Evolutionary conservation across 139 green algal genomes (phyloP), one percentile per base, ranked within the genome.

Genomic region (Volvox reticuliferus): DNA sequence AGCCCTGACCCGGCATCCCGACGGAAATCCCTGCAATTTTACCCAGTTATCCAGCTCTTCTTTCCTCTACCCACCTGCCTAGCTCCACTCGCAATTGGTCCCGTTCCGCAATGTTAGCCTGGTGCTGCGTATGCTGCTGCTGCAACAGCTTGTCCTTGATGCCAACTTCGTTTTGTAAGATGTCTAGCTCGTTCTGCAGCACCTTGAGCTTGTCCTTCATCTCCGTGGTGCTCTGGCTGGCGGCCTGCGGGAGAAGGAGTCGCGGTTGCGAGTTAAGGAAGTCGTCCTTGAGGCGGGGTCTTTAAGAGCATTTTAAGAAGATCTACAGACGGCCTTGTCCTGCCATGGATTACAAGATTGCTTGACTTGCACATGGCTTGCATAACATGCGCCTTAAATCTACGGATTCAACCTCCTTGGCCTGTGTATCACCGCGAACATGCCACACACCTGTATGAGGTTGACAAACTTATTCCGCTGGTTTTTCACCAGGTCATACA

Each of bases 121-220:
- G 16, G 82, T 95, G 93, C 78, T 95, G 94, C 0, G 77, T 85
- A 36, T 93, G 91, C 68, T 93, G 93, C 89, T 97, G 94, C 20
- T 67, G 78, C 65, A 97, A 92, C 87, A 96, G 89, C 88, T 93
- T 92, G 37, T 97, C 95, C 91, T 97, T 98, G 32, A 90, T 86
- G 21, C 88, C 86, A 44, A 92, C 87, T 88, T 96, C 93, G 36
- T 50, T 84, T 33, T 95, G 93, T 61, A 98, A 91, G 79, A 98
- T 97, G 61, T 96, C 95, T 83, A 96, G 86, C 94, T 98, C 96
- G 78, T 95, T 97, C 73, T 67, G 86, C 26, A 98, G 90, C 35
- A 98, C 95, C 89, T 96, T 96, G 78, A 97, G 93, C 94, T 98
- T 97, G 86, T 97, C 96, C 87, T 95, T 95, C 94, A 98, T 97